Evolutionary conservation across 108 stramenopile species (phyloP).

Genomic region (Cyclotella cryptica): DNA sequence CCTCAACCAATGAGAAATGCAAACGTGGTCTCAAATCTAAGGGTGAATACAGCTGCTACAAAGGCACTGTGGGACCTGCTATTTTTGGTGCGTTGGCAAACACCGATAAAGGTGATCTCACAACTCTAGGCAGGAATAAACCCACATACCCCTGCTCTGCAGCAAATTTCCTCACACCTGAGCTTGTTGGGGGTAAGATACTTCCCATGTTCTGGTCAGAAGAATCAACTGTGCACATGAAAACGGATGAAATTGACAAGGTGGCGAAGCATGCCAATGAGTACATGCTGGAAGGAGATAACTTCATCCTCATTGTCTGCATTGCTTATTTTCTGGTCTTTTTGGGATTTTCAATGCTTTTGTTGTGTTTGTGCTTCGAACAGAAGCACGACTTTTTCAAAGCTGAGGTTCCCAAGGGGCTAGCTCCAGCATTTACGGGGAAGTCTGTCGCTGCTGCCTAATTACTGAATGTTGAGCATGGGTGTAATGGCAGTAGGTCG

Average conservation of each 20-base stretch:
- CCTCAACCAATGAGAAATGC: conserved; percentile 54
- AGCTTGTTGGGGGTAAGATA: conserved; percentile 61
- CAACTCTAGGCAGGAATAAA: conserved; percentile 32
- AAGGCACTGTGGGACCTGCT: conserved; percentile 22
- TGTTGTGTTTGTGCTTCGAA: conserved; percentile 49
- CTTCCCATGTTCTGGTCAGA: conserved; percentile 44
- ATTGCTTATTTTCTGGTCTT: conserved; percentile 15
- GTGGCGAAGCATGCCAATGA: conserved; percentile 27
- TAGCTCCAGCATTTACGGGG: not conserved
- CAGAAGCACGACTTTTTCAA: conserved; percentile 35
- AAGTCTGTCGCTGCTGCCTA: conserved; percentile 7
- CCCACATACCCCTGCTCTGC: conserved; percentile 58
- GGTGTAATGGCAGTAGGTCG: too few species aligned
- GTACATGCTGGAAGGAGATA: conserved; percentile 26
- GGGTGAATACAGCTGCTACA: conserved; percentile 44
- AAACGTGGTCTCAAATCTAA: conserved; percentile 31
- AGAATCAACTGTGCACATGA: conserved; percentile 42
- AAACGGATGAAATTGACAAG: conserved; percentile 40
- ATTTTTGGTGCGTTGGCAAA: conserved; percentile 21
- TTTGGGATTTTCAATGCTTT: conserved; percentile 44
- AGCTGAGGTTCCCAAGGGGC: conserved; percentile 18
- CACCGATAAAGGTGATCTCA: conserved; percentile 39
- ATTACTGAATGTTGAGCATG: not conserved
- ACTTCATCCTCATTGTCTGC: conserved; percentile 18
- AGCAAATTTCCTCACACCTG: conserved; percentile 57